phyloP scores from a whole-genome alignment of 2,329 filamentous ascomycete genomes.

The Leptoxyphium fumago region DNA sequence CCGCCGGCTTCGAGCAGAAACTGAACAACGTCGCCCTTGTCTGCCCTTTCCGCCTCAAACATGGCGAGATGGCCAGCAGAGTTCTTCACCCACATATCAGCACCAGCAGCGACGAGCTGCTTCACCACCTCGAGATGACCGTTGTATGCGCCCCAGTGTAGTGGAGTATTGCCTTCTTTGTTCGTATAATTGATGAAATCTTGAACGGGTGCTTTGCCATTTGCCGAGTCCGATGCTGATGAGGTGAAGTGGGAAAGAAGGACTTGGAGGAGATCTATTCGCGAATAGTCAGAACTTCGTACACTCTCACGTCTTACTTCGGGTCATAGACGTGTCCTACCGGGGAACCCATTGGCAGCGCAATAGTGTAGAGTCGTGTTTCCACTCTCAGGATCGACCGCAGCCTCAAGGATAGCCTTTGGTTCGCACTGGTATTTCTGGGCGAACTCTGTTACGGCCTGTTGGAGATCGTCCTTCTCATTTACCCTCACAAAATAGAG shows the following conservation, averaged over 20 bases:
- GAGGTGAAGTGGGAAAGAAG: conserved; percentile 26
- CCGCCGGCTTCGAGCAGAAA: conserved; percentile 33
- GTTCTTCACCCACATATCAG: conserved; percentile 65
- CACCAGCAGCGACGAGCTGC: conserved; percentile 59
- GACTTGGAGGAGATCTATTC: conserved; percentile 9
- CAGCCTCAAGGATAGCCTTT: conserved; percentile 52
- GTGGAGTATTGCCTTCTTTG: conserved; percentile 69
- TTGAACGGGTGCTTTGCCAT: neutral
- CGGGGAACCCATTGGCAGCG: conserved; percentile 72
- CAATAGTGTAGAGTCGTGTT: conserved; percentile 81
- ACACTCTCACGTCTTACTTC: neutral
- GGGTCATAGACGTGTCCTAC: conserved; percentile 27
- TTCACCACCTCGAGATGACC: conserved; percentile 73
- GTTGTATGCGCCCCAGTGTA: conserved; percentile 89
- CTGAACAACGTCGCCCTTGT: conserved; percentile 34
- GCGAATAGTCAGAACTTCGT: neutral
- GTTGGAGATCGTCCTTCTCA: conserved; percentile 54
- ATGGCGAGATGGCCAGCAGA: conserved; percentile 58
- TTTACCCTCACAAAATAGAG: conserved; percentile 73
- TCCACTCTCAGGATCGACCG: conserved; percentile 60
- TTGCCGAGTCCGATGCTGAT: conserved; percentile 10
- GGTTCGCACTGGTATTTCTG: conserved; percentile 44
- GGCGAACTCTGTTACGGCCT: conserved; percentile 44
- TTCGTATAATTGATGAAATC: conserved; percentile 55
- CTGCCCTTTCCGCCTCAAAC: conserved; percentile 35